These are phyloP conservation scores for Aspergillus cavernicola DNA, from an alignment of 495 filamentous ascomycete species.

Conservation along the genomic window DNA sequence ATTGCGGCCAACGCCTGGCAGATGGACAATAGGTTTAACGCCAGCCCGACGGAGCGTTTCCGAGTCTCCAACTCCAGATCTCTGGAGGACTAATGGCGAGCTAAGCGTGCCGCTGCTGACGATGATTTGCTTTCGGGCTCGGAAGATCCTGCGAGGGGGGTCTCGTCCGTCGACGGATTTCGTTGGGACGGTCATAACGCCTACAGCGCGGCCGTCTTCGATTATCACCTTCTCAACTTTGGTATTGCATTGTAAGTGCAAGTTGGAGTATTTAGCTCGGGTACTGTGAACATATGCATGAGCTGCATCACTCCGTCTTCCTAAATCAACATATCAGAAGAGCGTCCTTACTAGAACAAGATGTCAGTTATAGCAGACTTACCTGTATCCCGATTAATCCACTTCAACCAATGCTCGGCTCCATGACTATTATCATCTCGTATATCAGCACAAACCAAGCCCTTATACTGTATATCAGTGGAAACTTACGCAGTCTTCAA, in stretches of 20 bases:
- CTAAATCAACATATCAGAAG: too few relatives aligned
- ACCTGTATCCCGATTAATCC: slow-evolving; percentile 66
- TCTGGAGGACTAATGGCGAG: slow-evolving; percentile 73
- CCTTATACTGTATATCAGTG: background rate
- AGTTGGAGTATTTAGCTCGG: slow-evolving; percentile 60
- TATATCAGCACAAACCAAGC: background rate
- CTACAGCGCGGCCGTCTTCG: slow-evolving; percentile 64
- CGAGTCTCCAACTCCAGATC: slow-evolving; percentile 67
- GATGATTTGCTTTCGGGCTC: slow-evolving; percentile 73
- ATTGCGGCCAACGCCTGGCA: slow-evolving; percentile 79
- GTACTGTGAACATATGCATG: slow-evolving; percentile 72
- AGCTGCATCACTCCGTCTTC: slow-evolving; percentile 66
- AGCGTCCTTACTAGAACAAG: slow-evolving; percentile 30
- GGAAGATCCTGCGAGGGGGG: slow-evolving; percentile 53
- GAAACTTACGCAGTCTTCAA: slow-evolving; percentile 54
- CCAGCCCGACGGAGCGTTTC: slow-evolving; percentile 67
- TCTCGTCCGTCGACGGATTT: slow-evolving; percentile 49
- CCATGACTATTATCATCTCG: slow-evolving; percentile 23
- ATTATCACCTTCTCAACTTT: slow-evolving; percentile 81
- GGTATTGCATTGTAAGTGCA: slow-evolving; percentile 74
- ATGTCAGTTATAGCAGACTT: background rate
- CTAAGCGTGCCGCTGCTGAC: slow-evolving; percentile 77
- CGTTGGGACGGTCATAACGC: slow-evolving; percentile 54
- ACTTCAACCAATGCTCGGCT: slow-evolving; percentile 53
- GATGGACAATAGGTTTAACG: slow-evolving; percentile 67